Percentiles rank a stretch among this genome's conserved stretches.
phyloP scores from a whole-genome alignment of 805 yeast genomes.

The Starmerella asiatica region DNA sequence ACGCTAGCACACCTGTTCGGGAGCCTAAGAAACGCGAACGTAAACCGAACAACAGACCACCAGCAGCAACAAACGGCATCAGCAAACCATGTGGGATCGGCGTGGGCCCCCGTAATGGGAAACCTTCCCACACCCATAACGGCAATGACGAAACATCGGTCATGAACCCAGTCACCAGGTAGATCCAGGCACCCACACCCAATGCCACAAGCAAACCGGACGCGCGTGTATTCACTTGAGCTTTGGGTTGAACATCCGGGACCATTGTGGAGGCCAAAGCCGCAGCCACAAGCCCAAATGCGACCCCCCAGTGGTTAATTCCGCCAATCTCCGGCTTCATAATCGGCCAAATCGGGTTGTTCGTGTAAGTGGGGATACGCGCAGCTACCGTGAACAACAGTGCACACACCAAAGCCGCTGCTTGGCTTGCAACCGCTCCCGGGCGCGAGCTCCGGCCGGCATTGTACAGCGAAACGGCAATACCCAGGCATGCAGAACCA shows the following conservation, averaged over 20 bases:
- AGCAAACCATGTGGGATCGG: slow-evolving; percentile 72
- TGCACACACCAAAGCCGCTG: slow-evolving; percentile 55
- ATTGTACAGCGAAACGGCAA: slow-evolving; percentile 41
- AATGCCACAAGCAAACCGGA: slow-evolving; percentile 36
- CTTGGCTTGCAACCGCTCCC: slow-evolving; percentile 25
- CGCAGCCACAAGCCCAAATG: slow-evolving; percentile 50
- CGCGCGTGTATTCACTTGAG: background rate
- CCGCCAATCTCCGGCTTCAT: slow-evolving; percentile 82
- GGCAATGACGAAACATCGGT: slow-evolving; percentile 77
- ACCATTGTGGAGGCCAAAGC: slow-evolving; percentile 34
- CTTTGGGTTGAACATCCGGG: slow-evolving; percentile 5
- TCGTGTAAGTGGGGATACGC: slow-evolving; percentile 64
- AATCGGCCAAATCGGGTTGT: slow-evolving; percentile 94
- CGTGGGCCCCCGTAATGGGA: slow-evolving; percentile 70
- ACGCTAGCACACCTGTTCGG: slow-evolving; percentile 21
- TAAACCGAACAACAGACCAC: slow-evolving; percentile 36
- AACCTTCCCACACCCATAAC: slow-evolving; percentile 97
- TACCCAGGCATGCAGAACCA: slow-evolving; percentile 45
- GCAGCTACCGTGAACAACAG: slow-evolving; percentile 57
- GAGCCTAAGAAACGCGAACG: slow-evolving; percentile 26
- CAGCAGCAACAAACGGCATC: slow-evolving; percentile 43
- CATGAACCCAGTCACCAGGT: slow-evolving; percentile 56
- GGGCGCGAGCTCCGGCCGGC: slow-evolving; percentile 25
- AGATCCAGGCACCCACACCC: slow-evolving; percentile 69
- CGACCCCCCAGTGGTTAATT: slow-evolving; percentile 55